These are phyloP conservation scores for Podaxis sp. DNA, from an alignment of 768 basidiomycete species.

Conservation along the genomic window DNA sequence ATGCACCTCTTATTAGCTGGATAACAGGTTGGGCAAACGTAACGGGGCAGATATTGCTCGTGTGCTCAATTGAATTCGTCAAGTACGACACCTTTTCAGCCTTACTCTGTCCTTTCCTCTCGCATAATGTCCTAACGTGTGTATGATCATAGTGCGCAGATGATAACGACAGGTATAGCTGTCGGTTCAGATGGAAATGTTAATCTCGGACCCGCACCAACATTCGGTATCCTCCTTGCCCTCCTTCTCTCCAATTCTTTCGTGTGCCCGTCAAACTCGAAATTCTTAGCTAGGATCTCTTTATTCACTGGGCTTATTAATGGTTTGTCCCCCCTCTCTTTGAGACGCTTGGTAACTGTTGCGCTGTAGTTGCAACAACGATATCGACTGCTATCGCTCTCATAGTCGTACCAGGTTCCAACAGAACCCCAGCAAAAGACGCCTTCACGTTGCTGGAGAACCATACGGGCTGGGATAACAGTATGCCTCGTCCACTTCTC, in stretches of 20 bases:
- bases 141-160: slow-evolving; percentile 36
- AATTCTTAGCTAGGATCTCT: slow-evolving; percentile 51
- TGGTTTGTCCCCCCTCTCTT: slow-evolving; percentile 21
- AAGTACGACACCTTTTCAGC: slow-evolving; percentile 21
- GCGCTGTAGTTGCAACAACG: slow-evolving; percentile 43
- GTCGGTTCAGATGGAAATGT: slow-evolving; percentile 47
- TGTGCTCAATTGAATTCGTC: slow-evolving; percentile 62
- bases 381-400: slow-evolving; percentile 51
- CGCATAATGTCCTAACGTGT: not conserved
- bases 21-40: slow-evolving; percentile 43
- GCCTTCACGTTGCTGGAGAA: slow-evolving; percentile 61
- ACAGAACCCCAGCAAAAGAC: slow-evolving; percentile 48
- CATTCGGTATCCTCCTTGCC: slow-evolving; percentile 53
- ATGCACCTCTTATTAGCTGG: slow-evolving; percentile 62
- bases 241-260: slow-evolving; percentile 51
- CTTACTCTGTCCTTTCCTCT: not conserved
- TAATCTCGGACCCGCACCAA: slow-evolving; percentile 41
- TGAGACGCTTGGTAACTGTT: not conserved
- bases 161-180: slow-evolving; percentile 57
- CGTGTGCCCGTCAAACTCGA: slow-evolving; percentile 55
- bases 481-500: slow-evolving; percentile 25
- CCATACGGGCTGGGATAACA: slow-evolving; percentile 52
- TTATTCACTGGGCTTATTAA: slow-evolving; percentile 56
- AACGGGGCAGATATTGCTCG: slow-evolving; percentile 47
- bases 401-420: slow-evolving; percentile 41